A percentile compares a stretch with the other conserved stretches of the same genome.
These are phyloP conservation scores for Tetradesmus lagerheimii DNA, from an alignment of 139 green algal species.

Conservation along the genomic window DNA sequence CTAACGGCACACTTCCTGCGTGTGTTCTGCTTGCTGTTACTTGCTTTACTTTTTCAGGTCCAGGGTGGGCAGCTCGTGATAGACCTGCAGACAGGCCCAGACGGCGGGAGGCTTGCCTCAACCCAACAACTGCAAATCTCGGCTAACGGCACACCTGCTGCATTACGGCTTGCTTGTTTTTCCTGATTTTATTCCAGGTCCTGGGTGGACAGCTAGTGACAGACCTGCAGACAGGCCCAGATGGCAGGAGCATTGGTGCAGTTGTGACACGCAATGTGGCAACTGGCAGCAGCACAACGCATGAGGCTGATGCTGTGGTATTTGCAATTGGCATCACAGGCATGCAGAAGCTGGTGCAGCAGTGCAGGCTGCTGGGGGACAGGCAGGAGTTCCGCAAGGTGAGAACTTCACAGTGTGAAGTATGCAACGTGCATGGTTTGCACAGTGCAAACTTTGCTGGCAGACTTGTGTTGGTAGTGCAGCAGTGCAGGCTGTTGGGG, in stretches of 20 bases:
- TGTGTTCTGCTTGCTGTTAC: constrained; percentile 23
- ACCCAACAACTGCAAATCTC: background rate
- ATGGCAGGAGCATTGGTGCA: constrained; percentile 47
- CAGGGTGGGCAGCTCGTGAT: constrained; percentile 74
- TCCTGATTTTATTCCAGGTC: too few species aligned
- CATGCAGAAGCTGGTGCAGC: constrained; percentile 89
- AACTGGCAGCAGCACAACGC: constrained; percentile 50
- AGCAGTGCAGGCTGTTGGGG: background rate
- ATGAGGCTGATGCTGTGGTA: constrained; percentile 83
- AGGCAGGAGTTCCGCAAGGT: constrained; percentile 65
- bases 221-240: constrained; percentile 54
- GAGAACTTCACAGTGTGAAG: background rate
- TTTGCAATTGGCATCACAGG: constrained; percentile 87
- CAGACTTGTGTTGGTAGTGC: background rate
- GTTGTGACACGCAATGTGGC: constrained; percentile 28
- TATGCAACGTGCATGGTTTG: background rate
- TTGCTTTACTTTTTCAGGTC: too few species aligned
- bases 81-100: constrained; percentile 54
- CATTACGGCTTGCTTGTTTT: too few species aligned
- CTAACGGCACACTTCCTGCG: background rate
- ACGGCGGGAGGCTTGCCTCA: constrained; percentile 39
- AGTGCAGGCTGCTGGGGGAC: constrained; percentile 62
- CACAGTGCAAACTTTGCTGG: background rate
- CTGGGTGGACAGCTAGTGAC: constrained; percentile 74
- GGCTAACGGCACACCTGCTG: background rate